These are phyloP conservation scores for Diospyros kaki DNA, from an alignment of 148 eudicot genomes.

Conservation along the genomic window DNA sequence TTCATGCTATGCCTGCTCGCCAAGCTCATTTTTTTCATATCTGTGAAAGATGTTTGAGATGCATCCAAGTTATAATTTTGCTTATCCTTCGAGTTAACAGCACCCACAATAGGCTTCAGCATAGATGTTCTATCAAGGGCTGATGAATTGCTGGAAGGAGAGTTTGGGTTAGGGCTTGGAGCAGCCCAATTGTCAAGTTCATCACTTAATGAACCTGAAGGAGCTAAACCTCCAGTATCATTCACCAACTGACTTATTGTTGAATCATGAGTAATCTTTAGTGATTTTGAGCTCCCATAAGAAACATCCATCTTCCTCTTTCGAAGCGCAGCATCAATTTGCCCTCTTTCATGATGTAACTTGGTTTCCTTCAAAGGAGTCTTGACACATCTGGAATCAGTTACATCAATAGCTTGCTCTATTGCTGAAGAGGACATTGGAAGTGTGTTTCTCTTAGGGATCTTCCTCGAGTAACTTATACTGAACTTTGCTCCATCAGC, in stretches of 20 bases:
- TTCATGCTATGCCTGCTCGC: constrained; percentile 5
- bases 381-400: constrained; percentile 12
- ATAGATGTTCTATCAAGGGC: constrained; percentile 14
- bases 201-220: constrained; percentile 19
- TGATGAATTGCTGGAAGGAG: constrained; percentile 19
- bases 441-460: constrained; percentile 27
- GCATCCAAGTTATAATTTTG: constrained; percentile 12
- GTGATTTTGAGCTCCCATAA: constrained; percentile 34
- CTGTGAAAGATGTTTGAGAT: constrained; percentile 9
- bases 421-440: constrained; percentile 18
- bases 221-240: constrained; percentile 26
- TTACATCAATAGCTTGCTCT: constrained; percentile 16
- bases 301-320: constrained; percentile 56
- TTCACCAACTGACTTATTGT: constrained; percentile 13
- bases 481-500: constrained; percentile 25
- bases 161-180: constrained; percentile 10
- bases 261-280: constrained; percentile 18
- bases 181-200: constrained; percentile 22
- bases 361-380: constrained; percentile 17
- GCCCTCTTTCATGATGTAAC: constrained; percentile 16
- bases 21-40: constrained; percentile 10
- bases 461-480: constrained; percentile 33
- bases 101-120: constrained; percentile 3
- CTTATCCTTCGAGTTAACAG: constrained; percentile 22
- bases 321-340: constrained; percentile 15